Base-by-base conservation (phyloP, 225 moss, liverwort and hornwort genomes). In the Marchantia paleacea region DNA sequence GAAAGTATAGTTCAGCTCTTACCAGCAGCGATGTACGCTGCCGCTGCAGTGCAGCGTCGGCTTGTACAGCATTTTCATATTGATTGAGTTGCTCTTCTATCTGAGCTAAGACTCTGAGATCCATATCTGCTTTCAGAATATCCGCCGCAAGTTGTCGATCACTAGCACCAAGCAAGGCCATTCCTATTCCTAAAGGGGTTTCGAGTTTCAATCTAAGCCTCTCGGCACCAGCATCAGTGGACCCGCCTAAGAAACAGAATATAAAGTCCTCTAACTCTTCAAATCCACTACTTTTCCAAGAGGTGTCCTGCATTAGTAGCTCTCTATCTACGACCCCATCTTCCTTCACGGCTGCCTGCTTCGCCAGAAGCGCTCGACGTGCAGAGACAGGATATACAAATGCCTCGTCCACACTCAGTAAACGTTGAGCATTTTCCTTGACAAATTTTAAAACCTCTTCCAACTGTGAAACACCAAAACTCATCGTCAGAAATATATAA, bases 321-420 rank as follows among this genome's bases (percentile, higher is more conserved):
- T 83, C 83, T 49, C 55, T 66, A 82, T 99, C 90, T 52, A 93
- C 4, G 22, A 83, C 81, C 26, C 99, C 99, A 83, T 87, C 88
- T 78, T 89, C 89, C 26, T 51, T 88, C 57, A 87, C 77, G 52
- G 86, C 94, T 75, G 90, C 74, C 24, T 85, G 79, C 85, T 99
- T 99, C 3, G 99, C 95, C 58, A 92, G 92, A 52, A 95, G 73
- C 19, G 99, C 99, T 83, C 87, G 95, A 54, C 99, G 94, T 49
- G 99, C 92, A 76, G 99, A 95, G 72, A 99, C 99, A 63, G 99
- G 91, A 82, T 95, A 99, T 19, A 99, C 91, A 39, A 76, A 77
- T 65, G 90, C 91, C 73, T 91, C 82, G 76, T 99, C 99, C 24
- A 99, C 95, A 75, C 91, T 90, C 8, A 99, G 88, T 80, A 99